Evolutionary conservation across 371 early-diverging fungal species (phyloP).

Genomic region (Encephalitozoon romaleae): DNA sequence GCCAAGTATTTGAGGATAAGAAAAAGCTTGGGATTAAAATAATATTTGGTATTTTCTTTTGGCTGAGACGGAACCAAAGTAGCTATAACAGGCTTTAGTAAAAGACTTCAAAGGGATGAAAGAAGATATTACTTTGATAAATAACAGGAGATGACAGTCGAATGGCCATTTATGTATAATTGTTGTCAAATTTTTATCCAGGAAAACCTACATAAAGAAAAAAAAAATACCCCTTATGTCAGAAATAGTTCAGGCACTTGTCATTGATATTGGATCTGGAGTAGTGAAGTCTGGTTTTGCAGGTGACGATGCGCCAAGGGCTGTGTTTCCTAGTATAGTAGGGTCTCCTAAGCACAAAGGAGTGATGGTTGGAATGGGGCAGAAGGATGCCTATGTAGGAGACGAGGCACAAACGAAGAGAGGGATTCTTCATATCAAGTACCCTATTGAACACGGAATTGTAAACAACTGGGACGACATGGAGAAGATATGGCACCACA

Average conservation of each 20-base stretch:
- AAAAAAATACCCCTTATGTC: conserved; percentile 37
- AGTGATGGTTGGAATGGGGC: conserved; percentile 99
- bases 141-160: neutral
- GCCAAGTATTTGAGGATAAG: neutral
- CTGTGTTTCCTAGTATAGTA: conserved; percentile 93
- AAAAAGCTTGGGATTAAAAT: neutral
- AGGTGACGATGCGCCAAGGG: conserved; percentile 98
- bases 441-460: conserved; percentile 99
- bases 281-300: conserved; percentile 99
- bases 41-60: neutral
- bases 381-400: conserved; percentile 99
- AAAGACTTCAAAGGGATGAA: no score
- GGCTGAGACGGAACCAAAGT: no score
- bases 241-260: conserved; percentile 59
- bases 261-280: conserved; percentile 98
- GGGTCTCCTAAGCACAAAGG: conserved; percentile 96
- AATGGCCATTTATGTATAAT: neutral
- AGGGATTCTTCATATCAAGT: conserved; percentile 94
- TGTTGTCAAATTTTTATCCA: neutral
- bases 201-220: conserved; percentile 14
- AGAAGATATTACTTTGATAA: no score
- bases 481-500: conserved; percentile 99
- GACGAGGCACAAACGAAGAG: conserved; percentile 99
- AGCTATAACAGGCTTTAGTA: no score
- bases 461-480: conserved; percentile 99